A percentile compares a stretch with the other conserved stretches of the same genome.
These are phyloP conservation scores for Septoria linicola DNA, from an alignment of 2,329 filamentous ascomycete genomes.

Conservation along the genomic window DNA sequence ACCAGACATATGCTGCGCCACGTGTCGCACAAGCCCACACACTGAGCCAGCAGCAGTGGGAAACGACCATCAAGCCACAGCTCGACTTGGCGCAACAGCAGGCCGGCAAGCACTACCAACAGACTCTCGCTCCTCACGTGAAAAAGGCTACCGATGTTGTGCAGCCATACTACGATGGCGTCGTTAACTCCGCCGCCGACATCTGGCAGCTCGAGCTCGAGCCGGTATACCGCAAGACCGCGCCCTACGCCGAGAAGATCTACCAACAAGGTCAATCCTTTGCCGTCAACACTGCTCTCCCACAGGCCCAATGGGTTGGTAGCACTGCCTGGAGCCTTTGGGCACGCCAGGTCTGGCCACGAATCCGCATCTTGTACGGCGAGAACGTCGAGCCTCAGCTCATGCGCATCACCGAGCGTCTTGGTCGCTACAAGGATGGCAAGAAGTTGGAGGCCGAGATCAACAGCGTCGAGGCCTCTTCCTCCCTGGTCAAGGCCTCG, in stretches of 20 bases:
- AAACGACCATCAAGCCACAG: constrained; percentile 73
- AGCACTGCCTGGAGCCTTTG: constrained; percentile 69
- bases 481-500: constrained; percentile 30
- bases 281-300: constrained; percentile 67
- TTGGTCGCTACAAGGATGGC: constrained; percentile 71
- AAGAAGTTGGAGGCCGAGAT: constrained; percentile 61
- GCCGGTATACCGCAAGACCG: constrained; percentile 71
- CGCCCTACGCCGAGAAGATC: constrained; percentile 69
- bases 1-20: constrained; percentile 71
- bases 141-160: constrained; percentile 58
- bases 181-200: constrained; percentile 61
- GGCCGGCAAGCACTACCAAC: constrained; percentile 65
- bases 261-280: constrained; percentile 68
- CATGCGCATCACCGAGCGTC: constrained; percentile 82
- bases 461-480: constrained; percentile 51
- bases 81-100: constrained; percentile 63
- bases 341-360: constrained; percentile 76
- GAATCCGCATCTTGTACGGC: constrained; percentile 74
- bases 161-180: constrained; percentile 70
- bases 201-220: constrained; percentile 71
- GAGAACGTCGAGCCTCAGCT: constrained; percentile 96
- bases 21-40: constrained; percentile 65
- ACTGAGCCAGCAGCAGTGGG: constrained; percentile 72
- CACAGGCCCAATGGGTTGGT: constrained; percentile 69
- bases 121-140: constrained; percentile 71